Evolutionary conservation across 2,329 filamentous ascomycete species (phyloP).

Genomic region (Colletotrichum sp.): DNA sequence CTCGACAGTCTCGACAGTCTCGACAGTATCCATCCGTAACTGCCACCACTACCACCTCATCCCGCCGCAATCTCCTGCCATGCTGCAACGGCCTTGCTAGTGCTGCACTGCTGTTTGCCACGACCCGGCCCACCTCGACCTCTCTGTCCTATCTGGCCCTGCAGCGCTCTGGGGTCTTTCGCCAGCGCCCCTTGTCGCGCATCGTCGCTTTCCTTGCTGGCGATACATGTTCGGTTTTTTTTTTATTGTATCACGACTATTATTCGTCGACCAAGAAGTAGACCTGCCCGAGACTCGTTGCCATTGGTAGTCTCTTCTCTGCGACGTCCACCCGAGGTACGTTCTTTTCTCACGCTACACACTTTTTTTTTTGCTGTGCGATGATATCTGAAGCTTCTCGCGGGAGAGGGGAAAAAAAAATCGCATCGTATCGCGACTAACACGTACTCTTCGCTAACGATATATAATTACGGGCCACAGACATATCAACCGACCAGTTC

Average conservation of each 20-base stretch:
- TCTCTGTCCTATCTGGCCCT: neutral
- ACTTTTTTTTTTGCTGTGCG: neutral
- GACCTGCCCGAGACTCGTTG: neutral
- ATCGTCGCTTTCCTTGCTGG: neutral
- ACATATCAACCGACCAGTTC: neutral
- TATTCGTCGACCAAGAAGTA: neutral
- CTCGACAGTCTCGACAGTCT: neutral
- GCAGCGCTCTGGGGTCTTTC: neutral
- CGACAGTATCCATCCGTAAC: neutral
- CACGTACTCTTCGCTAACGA: neutral
- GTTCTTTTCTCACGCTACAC: neutral
- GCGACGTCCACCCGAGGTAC: neutral
- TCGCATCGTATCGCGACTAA: neutral
- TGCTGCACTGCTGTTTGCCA: neutral
- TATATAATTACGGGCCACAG: neutral
- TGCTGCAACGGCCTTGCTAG: slow-evolving; percentile 8
- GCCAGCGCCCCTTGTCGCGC: neutral
- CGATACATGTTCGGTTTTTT: neutral
- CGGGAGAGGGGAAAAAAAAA: neutral
- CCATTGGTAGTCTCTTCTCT: neutral
- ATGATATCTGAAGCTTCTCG: neutral
- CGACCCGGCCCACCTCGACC: neutral
- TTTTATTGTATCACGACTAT: neutral
- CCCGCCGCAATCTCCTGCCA: neutral
- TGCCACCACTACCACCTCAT: neutral